Evolutionary conservation across 2,329 filamentous ascomycete species (phyloP), one percentile per base, ranked within the genome.

Genomic region (Fusarium tjaetaba): DNA sequence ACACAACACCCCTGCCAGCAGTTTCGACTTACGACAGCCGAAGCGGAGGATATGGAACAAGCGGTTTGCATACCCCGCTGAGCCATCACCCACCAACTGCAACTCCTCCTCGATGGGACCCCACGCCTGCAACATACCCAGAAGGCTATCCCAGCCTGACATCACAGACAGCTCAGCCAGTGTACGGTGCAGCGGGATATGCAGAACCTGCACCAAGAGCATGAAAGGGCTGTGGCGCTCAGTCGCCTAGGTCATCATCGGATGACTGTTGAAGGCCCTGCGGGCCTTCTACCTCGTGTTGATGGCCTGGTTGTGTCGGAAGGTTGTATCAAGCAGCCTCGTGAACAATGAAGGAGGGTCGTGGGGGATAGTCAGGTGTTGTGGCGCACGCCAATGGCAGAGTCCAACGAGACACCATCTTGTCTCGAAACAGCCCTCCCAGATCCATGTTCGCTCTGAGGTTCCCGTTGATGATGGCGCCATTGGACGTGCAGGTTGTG

Each of bases 161-260:
- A 38, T 71, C 82, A 38, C 85, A 81, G 36, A 46, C 76, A 18
- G 72, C 77, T 7, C 79, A 80, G 56, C 77, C 82, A 11, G 84
- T 87, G 53, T 87, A 87, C 71, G 82, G 80, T 60, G 72, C 81
- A 26, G 78, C 80, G 51, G 79, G 80, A n/a, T 87, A 87, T 68
- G 82, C 80, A 57, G 84, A 86, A 61, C 81, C 82, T 49, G 79
- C 81, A 24, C 81, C 85, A 58, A 82, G 85, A 65, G 83, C 83
- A 71, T 87, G 82, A 82, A 60, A 48, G 51, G 48, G 60, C 61
- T 53, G 51, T 57, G 63, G 68, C 65, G 72, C 61, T 70, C 55
- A 61, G 45, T 67, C 41, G 61, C 58, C 61, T 26, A 58, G 55
- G 72, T 72, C 72, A 73, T 60, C 39, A 51, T 62, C 76, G 58